These are phyloP conservation scores for Debaryomyces castellii DNA, from an alignment of 805 yeast species.

Conservation along the genomic window DNA sequence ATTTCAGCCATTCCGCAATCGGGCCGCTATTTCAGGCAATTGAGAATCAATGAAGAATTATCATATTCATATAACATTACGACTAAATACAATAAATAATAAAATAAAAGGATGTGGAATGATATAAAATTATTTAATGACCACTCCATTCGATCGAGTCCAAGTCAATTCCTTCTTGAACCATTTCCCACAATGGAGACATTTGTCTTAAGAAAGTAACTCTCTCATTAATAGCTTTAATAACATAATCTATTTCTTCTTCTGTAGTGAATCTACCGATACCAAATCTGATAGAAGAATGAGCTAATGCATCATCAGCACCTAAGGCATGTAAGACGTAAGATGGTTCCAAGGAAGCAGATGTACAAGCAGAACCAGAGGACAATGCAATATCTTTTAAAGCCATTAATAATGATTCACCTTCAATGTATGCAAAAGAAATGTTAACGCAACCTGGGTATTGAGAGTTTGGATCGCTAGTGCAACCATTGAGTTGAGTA, in stretches of 20 bases:
- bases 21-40: background rate
- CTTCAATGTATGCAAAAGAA: constrained; percentile 96
- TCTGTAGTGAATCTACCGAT: constrained; percentile 97
- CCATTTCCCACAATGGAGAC: constrained; percentile 99
- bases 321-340: constrained; percentile 96
- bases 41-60: too few species aligned
- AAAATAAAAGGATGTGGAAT: background rate
- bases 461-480: constrained; percentile 41
- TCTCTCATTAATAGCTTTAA: constrained; percentile 83
- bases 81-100: constrained; percentile 1
- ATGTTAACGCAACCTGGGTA: constrained; percentile 95
- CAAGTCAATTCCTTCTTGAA: constrained; percentile 95
- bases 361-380: constrained; percentile 98
- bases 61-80: too few species aligned
- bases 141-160: constrained; percentile 97
- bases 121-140: constrained; percentile 53
- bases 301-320: constrained; percentile 97
- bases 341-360: constrained; percentile 96
- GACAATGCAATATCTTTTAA: constrained; percentile 93
- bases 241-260: constrained; percentile 91
- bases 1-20: background rate
- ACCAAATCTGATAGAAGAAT: constrained; percentile 96
- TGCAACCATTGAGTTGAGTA: constrained; percentile 87
- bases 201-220: constrained; percentile 89
- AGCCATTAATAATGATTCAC: constrained; percentile 97